Evolutionary conservation across 257 asterid genomes (phyloP).

Genomic region (Ophiorrhiza pumila): DNA sequence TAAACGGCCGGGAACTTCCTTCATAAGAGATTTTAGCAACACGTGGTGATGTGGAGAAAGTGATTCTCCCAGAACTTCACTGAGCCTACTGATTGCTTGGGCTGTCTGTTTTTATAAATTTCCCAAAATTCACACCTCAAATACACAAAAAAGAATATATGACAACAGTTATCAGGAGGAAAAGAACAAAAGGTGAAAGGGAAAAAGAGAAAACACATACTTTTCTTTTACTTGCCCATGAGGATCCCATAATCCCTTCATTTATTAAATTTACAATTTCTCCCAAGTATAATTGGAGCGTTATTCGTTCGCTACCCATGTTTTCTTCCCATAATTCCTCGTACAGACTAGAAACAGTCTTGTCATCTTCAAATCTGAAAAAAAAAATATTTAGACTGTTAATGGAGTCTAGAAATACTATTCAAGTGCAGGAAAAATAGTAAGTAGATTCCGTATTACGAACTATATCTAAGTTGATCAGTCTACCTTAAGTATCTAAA

Average conservation of each 20-base stretch:
- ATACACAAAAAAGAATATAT: neutral
- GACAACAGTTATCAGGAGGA: neutral
- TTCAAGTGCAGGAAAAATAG: neutral
- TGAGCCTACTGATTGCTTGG: conserved; percentile 69
- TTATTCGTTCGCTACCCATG: conserved; percentile 85
- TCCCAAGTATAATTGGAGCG: conserved; percentile 80
- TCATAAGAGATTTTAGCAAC: conserved; percentile 73
- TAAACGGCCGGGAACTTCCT: conserved; percentile 91
- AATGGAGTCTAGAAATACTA: neutral
- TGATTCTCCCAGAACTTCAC: conserved; percentile 83
- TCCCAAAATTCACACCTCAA: neutral
- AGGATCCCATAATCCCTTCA: conserved; percentile 73
- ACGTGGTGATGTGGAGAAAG: conserved; percentile 68
- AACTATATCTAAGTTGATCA: neutral
- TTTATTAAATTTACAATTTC: conserved; percentile 76
- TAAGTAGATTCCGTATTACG: neutral
- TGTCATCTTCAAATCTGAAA: conserved; percentile 94
- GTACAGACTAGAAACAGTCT: conserved; percentile 63
- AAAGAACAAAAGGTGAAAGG: neutral
- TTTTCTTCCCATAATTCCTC: conserved; percentile 98
- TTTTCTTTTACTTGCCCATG: conserved; percentile 95
- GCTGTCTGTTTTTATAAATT: conserved; percentile 61
- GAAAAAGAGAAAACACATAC: conserved; percentile 30
- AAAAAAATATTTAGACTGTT: neutral
- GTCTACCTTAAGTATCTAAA: neutral